These are phyloP conservation scores for Gossypium trilobum DNA, from an alignment of 441 rosid genomes.

Conservation along the genomic window DNA sequence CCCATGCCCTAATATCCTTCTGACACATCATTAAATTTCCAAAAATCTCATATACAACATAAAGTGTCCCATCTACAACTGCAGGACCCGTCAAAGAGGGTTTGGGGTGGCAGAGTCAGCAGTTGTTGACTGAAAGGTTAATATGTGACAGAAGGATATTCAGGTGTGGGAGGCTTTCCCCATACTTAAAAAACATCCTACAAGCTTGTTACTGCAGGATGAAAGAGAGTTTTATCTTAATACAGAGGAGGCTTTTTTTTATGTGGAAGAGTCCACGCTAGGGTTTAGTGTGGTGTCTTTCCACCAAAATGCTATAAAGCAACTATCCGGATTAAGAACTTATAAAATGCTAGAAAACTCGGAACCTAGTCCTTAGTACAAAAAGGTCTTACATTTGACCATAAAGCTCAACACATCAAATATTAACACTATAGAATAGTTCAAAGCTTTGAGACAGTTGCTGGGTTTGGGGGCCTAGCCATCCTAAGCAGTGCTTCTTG, in stretches of 20 bases:
- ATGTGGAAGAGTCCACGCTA: no score
- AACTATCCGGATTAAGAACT: not conserved
- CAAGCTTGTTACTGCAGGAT: no score
- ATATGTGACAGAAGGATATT: no score
- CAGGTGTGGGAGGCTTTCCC: no score
- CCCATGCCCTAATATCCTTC: constrained; percentile 50
- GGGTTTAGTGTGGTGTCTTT: no score
- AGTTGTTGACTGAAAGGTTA: no score
- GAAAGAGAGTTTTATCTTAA: no score
- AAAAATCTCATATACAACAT: constrained; percentile 60
- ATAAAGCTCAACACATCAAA: not conserved
- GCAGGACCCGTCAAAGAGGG: constrained; percentile 44
- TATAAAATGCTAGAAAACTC: not conserved
- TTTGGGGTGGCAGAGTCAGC: no score
- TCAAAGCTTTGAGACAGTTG: constrained; percentile 55
- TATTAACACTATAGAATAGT: not conserved
- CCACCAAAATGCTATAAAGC: not conserved
- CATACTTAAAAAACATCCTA: no score
- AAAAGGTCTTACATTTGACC: not conserved
- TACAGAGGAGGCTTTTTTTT: not conserved
- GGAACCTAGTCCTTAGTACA: no score
- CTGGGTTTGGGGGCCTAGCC: constrained; percentile 27
- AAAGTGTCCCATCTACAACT: constrained; percentile 51
- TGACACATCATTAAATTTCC: constrained; percentile 64
- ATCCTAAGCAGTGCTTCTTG: constrained; percentile 77